Evolutionary conservation across 2,329 filamentous ascomycete species (phyloP).

Genomic region (Scorias spongiosa): DNA sequence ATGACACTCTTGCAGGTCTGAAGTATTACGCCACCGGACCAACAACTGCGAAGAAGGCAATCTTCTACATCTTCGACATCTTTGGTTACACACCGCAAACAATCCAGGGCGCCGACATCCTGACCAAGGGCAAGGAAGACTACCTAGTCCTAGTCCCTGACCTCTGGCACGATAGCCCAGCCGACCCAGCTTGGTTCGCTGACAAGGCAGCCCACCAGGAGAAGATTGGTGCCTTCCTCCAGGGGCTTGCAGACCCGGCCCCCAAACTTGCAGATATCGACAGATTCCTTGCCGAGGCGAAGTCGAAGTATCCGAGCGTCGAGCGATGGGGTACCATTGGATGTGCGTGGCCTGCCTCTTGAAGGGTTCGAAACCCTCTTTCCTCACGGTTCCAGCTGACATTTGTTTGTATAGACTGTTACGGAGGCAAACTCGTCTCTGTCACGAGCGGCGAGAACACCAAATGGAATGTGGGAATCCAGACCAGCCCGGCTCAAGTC

Average conservation of each 20-base stretch:
- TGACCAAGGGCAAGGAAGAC: neutral
- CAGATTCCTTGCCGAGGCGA: neutral
- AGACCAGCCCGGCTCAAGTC: slow-evolving; percentile 3
- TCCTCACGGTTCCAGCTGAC: neutral
- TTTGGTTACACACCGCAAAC: slow-evolving; percentile 1
- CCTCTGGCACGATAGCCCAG: slow-evolving; percentile 3
- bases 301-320: slow-evolving; percentile 1
- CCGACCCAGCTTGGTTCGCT: slow-evolving; percentile 3
- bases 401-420: slow-evolving; percentile 1
- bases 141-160: slow-evolving; percentile 4
- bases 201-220: slow-evolving; percentile 2
- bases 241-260: slow-evolving; percentile 1
- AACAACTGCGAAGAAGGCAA: slow-evolving; percentile 1
- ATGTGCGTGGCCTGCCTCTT: slow-evolving; percentile 1
- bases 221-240: slow-evolving; percentile 2
- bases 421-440: slow-evolving; percentile 6
- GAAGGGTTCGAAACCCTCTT: neutral
- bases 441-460: slow-evolving; percentile 2
- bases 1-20: slow-evolving; percentile 1
- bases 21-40: slow-evolving; percentile 4
- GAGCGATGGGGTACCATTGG: slow-evolving; percentile 4
- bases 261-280: neutral
- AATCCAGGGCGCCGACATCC: slow-evolving; percentile 1
- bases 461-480: slow-evolving; percentile 3
- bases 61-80: slow-evolving; percentile 2